A percentile compares a stretch with the other conserved stretches of the same genome.
phyloP scores from a whole-genome alignment of 495 filamentous ascomycete species.

The Copromyces sp. region DNA sequence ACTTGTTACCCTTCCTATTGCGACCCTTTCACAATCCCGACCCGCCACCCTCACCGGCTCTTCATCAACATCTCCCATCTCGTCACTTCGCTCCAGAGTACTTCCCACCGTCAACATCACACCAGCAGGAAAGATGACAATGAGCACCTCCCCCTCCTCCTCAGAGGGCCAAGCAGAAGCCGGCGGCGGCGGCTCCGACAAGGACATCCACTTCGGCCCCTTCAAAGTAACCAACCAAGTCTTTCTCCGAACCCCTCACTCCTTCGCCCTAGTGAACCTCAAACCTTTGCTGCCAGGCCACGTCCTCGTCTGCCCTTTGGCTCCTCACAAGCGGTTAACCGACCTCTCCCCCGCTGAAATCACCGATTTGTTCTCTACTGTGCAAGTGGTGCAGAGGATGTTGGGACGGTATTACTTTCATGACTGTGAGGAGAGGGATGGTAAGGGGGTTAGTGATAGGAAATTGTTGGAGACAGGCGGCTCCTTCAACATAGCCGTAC shows the following conservation, averaged over 20 bases:
- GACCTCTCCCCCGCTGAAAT: slow-evolving; percentile 67
- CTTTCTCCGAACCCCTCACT: slow-evolving; percentile 71
- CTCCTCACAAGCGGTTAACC: slow-evolving; percentile 56
- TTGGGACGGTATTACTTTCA: slow-evolving; percentile 61
- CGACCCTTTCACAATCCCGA: neutral
- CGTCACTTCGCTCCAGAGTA: neutral
- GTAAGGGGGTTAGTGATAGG: neutral
- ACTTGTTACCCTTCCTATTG: neutral
- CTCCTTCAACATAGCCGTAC: slow-evolving; percentile 83
- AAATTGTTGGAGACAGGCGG: slow-evolving; percentile 21
- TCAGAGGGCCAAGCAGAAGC: too few relatives aligned
- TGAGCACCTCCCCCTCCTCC: neutral
- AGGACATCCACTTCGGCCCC: slow-evolving; percentile 47
- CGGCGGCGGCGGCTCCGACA: neutral
- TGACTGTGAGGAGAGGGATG: neutral
- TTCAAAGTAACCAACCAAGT: slow-evolving; percentile 62
- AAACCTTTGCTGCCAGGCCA: slow-evolving; percentile 92
- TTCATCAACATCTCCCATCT: neutral
- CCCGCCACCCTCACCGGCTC: neutral
- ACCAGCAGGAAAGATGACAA: neutral
- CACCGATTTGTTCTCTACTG: slow-evolving; percentile 73
- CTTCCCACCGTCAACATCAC: neutral
- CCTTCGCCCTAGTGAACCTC: slow-evolving; percentile 84
- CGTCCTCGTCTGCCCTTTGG: slow-evolving; percentile 66
- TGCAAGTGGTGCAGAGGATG: slow-evolving; percentile 71